A percentile compares a stretch with the other conserved stretches of the same genome.
These are phyloP conservation scores for Calonectria fujianensis DNA, from an alignment of 2,329 filamentous ascomycete genomes.

Conservation along the genomic window DNA sequence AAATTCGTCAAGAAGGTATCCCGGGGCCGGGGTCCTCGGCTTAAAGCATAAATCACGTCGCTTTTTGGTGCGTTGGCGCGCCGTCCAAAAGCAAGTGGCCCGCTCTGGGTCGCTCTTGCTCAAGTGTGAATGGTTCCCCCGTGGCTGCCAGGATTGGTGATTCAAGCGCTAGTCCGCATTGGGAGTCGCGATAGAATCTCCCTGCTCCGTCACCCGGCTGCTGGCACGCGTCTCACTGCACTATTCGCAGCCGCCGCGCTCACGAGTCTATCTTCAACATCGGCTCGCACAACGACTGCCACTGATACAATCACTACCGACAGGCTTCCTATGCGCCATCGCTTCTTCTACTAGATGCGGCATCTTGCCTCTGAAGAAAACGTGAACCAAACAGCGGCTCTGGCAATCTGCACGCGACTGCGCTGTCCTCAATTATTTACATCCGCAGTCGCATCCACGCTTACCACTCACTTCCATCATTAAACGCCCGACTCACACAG, in stretches of 20 bases:
- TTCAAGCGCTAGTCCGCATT: conserved; percentile 55
- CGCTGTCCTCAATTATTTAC: conserved; percentile 43
- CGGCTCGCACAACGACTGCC: conserved; percentile 46
- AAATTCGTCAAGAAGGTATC: conserved; percentile 29
- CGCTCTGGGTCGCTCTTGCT: conserved; percentile 42
- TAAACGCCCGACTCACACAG: conserved; percentile 10
- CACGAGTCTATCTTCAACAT: conserved; percentile 45
- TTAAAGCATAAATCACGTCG: conserved; percentile 37
- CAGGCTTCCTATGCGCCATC: conserved; percentile 1
- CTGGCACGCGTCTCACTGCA: conserved; percentile 57
- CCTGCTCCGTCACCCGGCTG: conserved; percentile 52
- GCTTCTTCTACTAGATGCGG: conserved; percentile 14
- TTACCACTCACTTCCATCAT: conserved; percentile 28
- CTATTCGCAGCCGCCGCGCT: conserved; percentile 47
- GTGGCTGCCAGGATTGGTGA: conserved; percentile 46
- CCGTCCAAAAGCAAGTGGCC: conserved; percentile 43
- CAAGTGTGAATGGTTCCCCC: conserved; percentile 48
- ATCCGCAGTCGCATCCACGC: conserved; percentile 34
- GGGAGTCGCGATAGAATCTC: conserved; percentile 57
- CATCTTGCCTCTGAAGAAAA: conserved; percentile 27
- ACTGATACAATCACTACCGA: conserved; percentile 15
- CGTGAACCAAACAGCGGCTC: conserved; percentile 27
- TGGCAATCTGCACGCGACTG: conserved; percentile 36
- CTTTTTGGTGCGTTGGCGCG: conserved; percentile 28
- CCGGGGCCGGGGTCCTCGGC: conserved; percentile 23